Evolutionary conservation across 805 yeast species (phyloP), one percentile per base, ranked within the genome.

Genomic region (Lachancea quebecensis): DNA sequence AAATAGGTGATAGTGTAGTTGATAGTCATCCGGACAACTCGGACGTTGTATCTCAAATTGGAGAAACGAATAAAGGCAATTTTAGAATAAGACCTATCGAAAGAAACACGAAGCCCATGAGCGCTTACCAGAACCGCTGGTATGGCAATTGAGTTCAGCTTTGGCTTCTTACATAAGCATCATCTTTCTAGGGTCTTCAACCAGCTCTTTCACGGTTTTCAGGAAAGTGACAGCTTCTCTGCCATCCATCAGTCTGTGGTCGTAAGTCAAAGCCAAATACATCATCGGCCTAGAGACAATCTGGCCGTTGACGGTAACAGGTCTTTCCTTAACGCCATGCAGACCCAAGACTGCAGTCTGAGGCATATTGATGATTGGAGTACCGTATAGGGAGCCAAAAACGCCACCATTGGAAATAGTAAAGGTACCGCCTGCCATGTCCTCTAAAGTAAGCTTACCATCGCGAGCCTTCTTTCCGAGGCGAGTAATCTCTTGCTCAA

Each of bases 361-460:
- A 45, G 99, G 99, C 79, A 85, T 72, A 79, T 93, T 93, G 68
- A 93, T 91, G 70, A 93, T 93, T 62, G 99, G 99, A 43, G 99
- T 93, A 68, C 99, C 99, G 69, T 85, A 88, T 56, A 93, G 75
- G 21, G 98, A 93, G 53, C 99, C 99, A 62, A 93, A 93, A 47
- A 93, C 96, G 70, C 99, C 99, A 68, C 99, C 99, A 74, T 93
- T 93, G 45, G 98, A 93, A 61, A 93, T 93, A 62, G 99, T 93
- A 77, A 93, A 90, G 49, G 98, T 90, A 69, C 99, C 99, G 68
- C 99, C 99, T 50, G 96, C 79, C 98, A 93, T 91, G 70, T 93
- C 99, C 75, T 93, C 99, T 54, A 93, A 72, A 45, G 97, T 87
- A 64, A 93, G 78, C 73, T 93, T 90, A 63, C 93, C 93, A 66